Percentiles rank a stretch among this genome's conserved stretches.
These are phyloP conservation scores for Emmonsiellopsis sp. DNA, from an alignment of 2,329 filamentous ascomycete species.

Conservation along the genomic window DNA sequence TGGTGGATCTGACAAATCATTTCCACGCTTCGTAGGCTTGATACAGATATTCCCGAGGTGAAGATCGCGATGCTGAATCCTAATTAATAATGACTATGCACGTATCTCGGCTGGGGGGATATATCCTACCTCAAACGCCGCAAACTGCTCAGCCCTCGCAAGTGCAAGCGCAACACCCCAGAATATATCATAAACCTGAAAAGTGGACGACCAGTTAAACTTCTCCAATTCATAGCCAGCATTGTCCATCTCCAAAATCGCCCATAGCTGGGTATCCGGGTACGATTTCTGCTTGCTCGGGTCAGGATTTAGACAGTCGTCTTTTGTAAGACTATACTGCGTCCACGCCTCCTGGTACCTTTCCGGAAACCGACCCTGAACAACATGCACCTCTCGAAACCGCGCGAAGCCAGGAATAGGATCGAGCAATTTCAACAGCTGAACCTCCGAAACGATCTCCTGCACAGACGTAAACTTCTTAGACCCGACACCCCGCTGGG, in stretches of 20 bases:
- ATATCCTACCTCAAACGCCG: conserved; percentile 44
- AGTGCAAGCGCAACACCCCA: conserved; percentile 56
- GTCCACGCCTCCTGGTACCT: conserved; percentile 41
- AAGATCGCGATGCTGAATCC: conserved; percentile 48
- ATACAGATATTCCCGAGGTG: conserved; percentile 60
- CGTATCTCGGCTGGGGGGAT: neutral
- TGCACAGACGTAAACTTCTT: conserved; percentile 36
- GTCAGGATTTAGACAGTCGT: conserved; percentile 45
- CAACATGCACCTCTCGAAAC: conserved; percentile 49
- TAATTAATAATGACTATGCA: neutral
- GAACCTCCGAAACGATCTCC: conserved; percentile 41
- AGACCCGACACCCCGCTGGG: conserved; percentile 30
- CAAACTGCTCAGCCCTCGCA: conserved; percentile 51
- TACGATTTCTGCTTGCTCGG: conserved; percentile 46
- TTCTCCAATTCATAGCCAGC: conserved; percentile 50
- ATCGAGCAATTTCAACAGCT: conserved; percentile 48
- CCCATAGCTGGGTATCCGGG: conserved; percentile 49
- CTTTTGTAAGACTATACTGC: conserved; percentile 30
- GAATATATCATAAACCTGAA: conserved; percentile 54
- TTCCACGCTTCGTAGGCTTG: conserved; percentile 23
- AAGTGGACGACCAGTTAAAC: conserved; percentile 31
- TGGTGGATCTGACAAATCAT: conserved; percentile 23
- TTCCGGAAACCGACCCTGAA: conserved; percentile 46
- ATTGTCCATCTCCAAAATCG: conserved; percentile 57
- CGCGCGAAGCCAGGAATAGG: conserved; percentile 53